Conservation (phyloP, 345 rosid species). For the Zanthoxylum bungeanum region DNA sequence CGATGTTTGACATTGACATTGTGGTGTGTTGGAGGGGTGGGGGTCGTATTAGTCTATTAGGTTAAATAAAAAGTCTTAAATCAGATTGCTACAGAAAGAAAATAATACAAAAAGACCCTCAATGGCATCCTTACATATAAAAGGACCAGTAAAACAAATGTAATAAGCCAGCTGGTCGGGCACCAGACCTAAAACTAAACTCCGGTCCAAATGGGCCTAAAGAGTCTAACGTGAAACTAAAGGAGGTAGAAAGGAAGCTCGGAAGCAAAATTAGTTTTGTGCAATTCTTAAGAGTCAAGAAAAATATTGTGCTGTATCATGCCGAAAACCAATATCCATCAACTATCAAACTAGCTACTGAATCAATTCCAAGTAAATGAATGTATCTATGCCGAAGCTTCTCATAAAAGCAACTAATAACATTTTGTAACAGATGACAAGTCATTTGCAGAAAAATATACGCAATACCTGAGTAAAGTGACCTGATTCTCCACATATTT, state of each 20-base stretch:
- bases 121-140: neutral
- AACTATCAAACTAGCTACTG: neutral
- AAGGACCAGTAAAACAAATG: neutral
- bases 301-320: neutral
- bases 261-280: neutral
- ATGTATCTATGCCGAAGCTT: neutral
- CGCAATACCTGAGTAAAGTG: conserved; percentile 88
- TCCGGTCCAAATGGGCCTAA: neutral
- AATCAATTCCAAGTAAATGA: neutral
- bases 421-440: neutral
- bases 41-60: neutral
- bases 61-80: neutral
- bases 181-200: neutral
- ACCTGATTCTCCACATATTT: conserved; percentile 94
- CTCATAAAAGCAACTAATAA: neutral
- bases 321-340: neutral
- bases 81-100: neutral
- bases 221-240: neutral
- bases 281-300: neutral
- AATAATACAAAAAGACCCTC: neutral
- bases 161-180: neutral
- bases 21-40: neutral
- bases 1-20: neutral
- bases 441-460: neutral
- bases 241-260: neutral